Percentiles rank a stretch among this genome's conserved stretches.
Conservation (phyloP, 1,139 yeast genomes). For the Pichia norvegensis region DNA sequence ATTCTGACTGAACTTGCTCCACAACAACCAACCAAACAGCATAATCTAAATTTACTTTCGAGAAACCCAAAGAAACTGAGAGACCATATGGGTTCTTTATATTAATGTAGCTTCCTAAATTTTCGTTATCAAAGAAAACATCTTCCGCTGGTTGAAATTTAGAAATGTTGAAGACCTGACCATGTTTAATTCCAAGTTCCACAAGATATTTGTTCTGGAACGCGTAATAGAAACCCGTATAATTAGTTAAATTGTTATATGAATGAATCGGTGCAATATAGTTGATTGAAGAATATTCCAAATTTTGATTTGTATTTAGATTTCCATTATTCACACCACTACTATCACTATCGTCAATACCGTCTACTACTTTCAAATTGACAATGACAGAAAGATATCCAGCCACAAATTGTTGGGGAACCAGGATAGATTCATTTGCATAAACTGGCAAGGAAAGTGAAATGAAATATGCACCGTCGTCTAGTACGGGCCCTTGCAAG, state of each 20-base stretch:
- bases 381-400: slow-evolving; percentile 70
- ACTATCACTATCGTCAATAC: slow-evolving; percentile 35
- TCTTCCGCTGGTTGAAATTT: slow-evolving; percentile 21
- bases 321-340: slow-evolving; percentile 34
- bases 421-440: slow-evolving; percentile 63
- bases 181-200: background rate
- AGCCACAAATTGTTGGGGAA: slow-evolving; percentile 49
- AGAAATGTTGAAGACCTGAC: slow-evolving; percentile 7
- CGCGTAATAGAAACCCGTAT: slow-evolving; percentile 33
- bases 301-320: slow-evolving; percentile 39
- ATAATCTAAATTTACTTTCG: slow-evolving; percentile 43
- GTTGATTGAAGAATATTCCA: slow-evolving; percentile 35
- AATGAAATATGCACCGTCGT: slow-evolving; percentile 36
- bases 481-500: slow-evolving; percentile 52
- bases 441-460: slow-evolving; percentile 64
- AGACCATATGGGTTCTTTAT: slow-evolving; percentile 36
- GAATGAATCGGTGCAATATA: slow-evolving; percentile 31
- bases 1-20: slow-evolving; percentile 52
- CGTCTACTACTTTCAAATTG: slow-evolving; percentile 45
- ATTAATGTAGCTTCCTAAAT: slow-evolving; percentile 44
- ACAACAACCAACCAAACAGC: slow-evolving; percentile 73
- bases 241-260: slow-evolving; percentile 20
- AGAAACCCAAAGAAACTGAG: slow-evolving; percentile 64
- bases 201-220: slow-evolving; percentile 18
- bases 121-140: slow-evolving; percentile 13